Percentiles rank a stretch among this genome's conserved stretches.
phyloP scores from a whole-genome alignment of 139 green algal genomes.

The Diplosphaera chodatii region DNA sequence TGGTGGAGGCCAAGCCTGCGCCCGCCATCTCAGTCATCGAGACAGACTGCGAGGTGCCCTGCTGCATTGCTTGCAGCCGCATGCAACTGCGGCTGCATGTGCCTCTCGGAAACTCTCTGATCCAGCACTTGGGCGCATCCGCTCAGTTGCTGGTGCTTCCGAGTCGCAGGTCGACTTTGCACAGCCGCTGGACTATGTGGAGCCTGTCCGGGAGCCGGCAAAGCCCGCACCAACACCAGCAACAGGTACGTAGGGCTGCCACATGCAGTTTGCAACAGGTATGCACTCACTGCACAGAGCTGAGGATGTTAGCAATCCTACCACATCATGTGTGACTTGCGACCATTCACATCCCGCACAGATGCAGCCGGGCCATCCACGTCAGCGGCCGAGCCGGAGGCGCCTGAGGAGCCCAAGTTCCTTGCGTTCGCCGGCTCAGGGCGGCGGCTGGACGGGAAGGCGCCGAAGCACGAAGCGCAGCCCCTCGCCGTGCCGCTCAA shows the following conservation, averaged over 20 bases:
- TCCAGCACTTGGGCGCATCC: no score
- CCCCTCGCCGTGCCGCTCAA: not conserved
- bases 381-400: conserved; percentile 18
- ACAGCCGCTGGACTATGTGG: conserved; percentile 92
- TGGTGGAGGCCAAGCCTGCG: conserved; percentile 74
- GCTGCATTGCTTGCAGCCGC: no score
- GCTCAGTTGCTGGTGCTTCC: no score
- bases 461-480: conserved; percentile 10
- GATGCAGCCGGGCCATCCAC: conserved; percentile 4
- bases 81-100: no score
- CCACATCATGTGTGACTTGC: no score
- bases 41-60: conserved; percentile 90
- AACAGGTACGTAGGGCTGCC: no score
- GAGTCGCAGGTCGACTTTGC: conserved; percentile 85
- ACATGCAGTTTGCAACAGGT: no score
- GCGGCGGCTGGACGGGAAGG: conserved; percentile 76
- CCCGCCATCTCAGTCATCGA: conserved; percentile 94
- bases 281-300: no score
- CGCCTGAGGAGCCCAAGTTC: conserved; percentile 55
- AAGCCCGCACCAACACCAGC: conserved; percentile 5
- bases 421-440: conserved; percentile 71
- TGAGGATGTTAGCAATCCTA: no score
- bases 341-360: not conserved
- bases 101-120: no score
- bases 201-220: conserved; percentile 47